A percentile compares a stretch with the other conserved stretches of the same genome.
Evolutionary conservation across 768 basidiomycete genomes (phyloP).

Genomic region (Kwoniella shandongensis): DNA sequence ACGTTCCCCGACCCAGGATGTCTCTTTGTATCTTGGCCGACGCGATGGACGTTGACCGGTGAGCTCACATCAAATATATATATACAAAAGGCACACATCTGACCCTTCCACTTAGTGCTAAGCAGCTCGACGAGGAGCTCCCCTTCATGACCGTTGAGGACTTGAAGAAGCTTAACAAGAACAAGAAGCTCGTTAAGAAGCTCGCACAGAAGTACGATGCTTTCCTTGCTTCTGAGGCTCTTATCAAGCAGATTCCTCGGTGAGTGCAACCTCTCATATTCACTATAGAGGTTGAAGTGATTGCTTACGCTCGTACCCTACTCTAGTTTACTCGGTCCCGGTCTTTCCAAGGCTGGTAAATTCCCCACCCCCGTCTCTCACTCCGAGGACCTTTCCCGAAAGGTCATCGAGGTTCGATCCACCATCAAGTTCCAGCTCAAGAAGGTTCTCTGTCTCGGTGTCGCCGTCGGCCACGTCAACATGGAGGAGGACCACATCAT

Average conservation of each 20-base stretch:
- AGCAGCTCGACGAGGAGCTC: constrained; percentile 56
- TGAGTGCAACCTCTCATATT: constrained; percentile 8
- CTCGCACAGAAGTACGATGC: constrained; percentile 99
- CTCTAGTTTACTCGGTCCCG: constrained; percentile 86
- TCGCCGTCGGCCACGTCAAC: constrained; percentile 94
- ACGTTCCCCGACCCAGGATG: constrained; percentile 98
- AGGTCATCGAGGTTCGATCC: constrained; percentile 91
- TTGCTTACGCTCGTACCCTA: not conserved
- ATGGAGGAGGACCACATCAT: constrained; percentile 98
- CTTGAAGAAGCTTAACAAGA: constrained; percentile 99
- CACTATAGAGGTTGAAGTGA: not conserved
- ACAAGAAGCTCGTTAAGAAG: constrained; percentile 99
- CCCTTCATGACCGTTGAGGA: constrained; percentile 98
- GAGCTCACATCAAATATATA: constrained; percentile 19
- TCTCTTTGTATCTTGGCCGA: constrained; percentile 99
- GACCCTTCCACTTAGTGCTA: constrained; percentile 29
- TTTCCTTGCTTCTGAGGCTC: constrained; percentile 92
- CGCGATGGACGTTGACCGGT: constrained; percentile 92
- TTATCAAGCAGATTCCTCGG: constrained; percentile 98
- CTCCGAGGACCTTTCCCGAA: constrained; percentile 81
- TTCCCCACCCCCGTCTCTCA: constrained; percentile 97
- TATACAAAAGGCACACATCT: too few species aligned
- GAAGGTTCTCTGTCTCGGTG: constrained; percentile 94
- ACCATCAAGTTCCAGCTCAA: constrained; percentile 99
- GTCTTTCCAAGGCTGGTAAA: constrained; percentile 99